Conservation (phyloP, 768 basidiomycete genomes). For the Leccinellum luteum region DNA sequence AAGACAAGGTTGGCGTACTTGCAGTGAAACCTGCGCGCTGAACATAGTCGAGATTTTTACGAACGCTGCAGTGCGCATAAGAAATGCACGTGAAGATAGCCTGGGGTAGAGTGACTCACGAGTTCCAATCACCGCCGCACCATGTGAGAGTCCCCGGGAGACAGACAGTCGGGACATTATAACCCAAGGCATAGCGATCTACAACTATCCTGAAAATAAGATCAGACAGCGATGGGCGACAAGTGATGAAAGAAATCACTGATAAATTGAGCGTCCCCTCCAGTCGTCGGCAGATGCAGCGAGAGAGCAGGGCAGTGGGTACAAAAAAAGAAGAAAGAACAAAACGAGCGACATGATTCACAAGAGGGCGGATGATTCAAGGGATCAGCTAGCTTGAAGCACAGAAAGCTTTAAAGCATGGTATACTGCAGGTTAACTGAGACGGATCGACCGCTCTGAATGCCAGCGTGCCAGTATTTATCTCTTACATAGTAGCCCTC, state of each 20-base stretch:
- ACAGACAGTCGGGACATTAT: background rate
- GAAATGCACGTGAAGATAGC: too few species aligned
- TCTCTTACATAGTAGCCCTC: background rate
- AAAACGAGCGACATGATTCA: constrained; percentile 4
- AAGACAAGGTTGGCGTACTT: constrained; percentile 34
- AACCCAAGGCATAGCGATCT: constrained; percentile 11
- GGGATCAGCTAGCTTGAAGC: background rate
- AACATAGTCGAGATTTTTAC: constrained; percentile 80
- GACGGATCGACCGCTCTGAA: background rate
- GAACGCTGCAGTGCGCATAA: constrained; percentile 41
- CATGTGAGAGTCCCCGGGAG: constrained; percentile 13
- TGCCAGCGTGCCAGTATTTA: background rate
- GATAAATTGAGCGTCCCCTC: constrained; percentile 17
- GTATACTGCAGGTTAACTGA: background rate
- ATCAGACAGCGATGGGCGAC: background rate
- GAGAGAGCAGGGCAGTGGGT: background rate
- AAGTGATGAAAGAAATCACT: background rate
- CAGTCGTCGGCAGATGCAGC: constrained; percentile 14
- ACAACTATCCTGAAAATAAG: constrained; percentile 4
- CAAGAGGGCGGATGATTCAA: background rate
- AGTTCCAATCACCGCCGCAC: constrained; percentile 18
- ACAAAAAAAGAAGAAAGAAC: background rate
- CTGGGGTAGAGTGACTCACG: background rate
- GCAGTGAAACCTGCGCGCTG: constrained; percentile 82
- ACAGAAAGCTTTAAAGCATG: background rate